Conservation (phyloP, 2,329 filamentous ascomycete species). For the Fusarium sp. region DNA sequence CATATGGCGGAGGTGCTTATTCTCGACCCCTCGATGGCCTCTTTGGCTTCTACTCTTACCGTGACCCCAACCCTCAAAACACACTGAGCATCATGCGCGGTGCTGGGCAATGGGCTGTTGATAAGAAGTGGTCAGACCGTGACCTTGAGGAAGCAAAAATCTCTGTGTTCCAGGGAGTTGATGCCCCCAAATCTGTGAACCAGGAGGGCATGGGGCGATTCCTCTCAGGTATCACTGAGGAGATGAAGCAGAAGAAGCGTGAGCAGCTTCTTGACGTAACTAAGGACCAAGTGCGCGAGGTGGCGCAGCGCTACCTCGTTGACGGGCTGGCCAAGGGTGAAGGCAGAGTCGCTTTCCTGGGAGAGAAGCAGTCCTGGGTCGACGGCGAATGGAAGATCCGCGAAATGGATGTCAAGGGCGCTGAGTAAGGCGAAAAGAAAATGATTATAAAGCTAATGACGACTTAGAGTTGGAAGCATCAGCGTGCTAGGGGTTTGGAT, state of each 20-base stretch:
- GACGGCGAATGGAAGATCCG: conserved; percentile 77
- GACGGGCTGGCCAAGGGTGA: conserved; percentile 67
- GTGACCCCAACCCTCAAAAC: conserved; percentile 93
- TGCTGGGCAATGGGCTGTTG: conserved; percentile 83
- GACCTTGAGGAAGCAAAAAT: conserved; percentile 97
- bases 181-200: conserved; percentile 88
- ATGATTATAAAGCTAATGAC: conserved; percentile 12
- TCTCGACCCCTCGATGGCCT: conserved; percentile 81
- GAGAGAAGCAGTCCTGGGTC: conserved; percentile 83
- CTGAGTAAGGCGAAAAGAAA: conserved; percentile 39
- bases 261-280: conserved; percentile 89
- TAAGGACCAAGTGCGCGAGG: conserved; percentile 79
- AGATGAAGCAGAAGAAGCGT: conserved; percentile 87
- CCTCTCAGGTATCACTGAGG: conserved; percentile 82
- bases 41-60: conserved; percentile 96
- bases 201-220: conserved; percentile 89
- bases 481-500: conserved; percentile 11
- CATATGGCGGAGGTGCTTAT: conserved; percentile 92
- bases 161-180: conserved; percentile 89
- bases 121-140: conserved; percentile 81
- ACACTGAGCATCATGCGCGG: conserved; percentile 85
- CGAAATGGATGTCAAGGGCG: conserved; percentile 73
- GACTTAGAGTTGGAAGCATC: conserved; percentile 15
- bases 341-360: conserved; percentile 77
- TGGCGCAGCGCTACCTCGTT: conserved; percentile 84